Base-by-base conservation (phyloP, 345 rosid genomes). In the Hypericum androsaemum region DNA sequence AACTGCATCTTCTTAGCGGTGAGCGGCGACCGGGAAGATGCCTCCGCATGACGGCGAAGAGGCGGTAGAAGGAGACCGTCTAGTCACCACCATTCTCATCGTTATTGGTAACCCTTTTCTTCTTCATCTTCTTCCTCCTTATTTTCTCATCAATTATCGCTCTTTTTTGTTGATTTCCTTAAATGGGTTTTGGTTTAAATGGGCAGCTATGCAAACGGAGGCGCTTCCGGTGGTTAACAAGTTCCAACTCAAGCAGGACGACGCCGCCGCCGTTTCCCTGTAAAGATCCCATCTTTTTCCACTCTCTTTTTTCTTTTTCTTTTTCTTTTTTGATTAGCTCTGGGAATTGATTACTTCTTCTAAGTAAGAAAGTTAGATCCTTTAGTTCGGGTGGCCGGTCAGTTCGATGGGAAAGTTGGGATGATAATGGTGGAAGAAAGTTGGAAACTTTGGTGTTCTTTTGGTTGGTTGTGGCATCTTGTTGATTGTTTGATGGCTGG, bases 181-280 rank as follows among this genome's bases (percentile, higher is more conserved):
- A 47, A 7, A 54, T 47, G 41, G 13, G 22, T 50, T 12, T 39
- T 12, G 5, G 14, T 60, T 4, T 14, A 38, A 54, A 12, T 56
- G 32, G 10, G 6, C 5, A 90, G 98, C 96, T 69, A 84, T 90
- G 96, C 92, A 80, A 65, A 70, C 85, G 53, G 96, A 90, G 71
- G 98, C 96, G 41, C 64, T 79, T 76, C 92, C 89, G 43, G 44
- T 90, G 64, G 94, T 90, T 41, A 64, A 79, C 45, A 82, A 60
- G 71, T 72, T 90, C 62, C 58, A 72, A 47, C 83, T 87, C 44
- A 62, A 64, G 32, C 75, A 82, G 66, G 87, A 80, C 54, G 57
- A 47, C 9, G 69, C 57, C 12, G 69, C 57, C 12, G 48, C 96
- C 5, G 61, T 61, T 22, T 22, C 32, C 32, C 32, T 22, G 32